A percentile compares a stretch with the other conserved stretches of the same genome.
Evolutionary conservation across 2,329 filamentous ascomycete species (phyloP).

Genomic region (Fusarium staphyleae): DNA sequence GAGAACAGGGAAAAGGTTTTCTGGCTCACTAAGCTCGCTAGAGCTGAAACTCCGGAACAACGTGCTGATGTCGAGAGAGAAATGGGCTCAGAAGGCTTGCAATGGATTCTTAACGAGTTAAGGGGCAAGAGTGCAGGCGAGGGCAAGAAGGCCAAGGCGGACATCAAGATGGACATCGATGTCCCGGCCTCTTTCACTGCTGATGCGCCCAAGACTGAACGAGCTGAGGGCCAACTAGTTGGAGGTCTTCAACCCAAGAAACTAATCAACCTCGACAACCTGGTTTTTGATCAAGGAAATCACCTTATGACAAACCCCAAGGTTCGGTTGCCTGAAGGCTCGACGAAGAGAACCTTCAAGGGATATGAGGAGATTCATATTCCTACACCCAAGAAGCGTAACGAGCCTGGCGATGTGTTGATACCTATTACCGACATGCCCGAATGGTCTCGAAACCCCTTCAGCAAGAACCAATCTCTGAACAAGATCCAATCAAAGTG

Average conservation of each 20-base stretch:
- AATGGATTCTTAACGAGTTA: slow-evolving; percentile 87
- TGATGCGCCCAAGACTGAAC: slow-evolving; percentile 59
- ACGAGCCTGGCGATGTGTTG: slow-evolving; percentile 78
- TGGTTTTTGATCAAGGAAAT: slow-evolving; percentile 97
- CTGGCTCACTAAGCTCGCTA: slow-evolving; percentile 89
- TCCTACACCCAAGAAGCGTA: slow-evolving; percentile 86
- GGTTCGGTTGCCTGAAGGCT: slow-evolving; percentile 90
- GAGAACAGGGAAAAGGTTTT: slow-evolving; percentile 93
- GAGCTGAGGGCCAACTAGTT: slow-evolving; percentile 71
- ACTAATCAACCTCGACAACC: slow-evolving; percentile 91
- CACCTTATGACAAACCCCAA: slow-evolving; percentile 99
- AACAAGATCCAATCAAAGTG: slow-evolving; percentile 97
- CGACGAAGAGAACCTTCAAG: slow-evolving; percentile 94
- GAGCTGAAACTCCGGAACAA: slow-evolving; percentile 80
- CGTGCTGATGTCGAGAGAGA: slow-evolving; percentile 83
- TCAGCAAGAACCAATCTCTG: slow-evolving; percentile 83
- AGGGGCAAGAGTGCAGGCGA: slow-evolving; percentile 72
- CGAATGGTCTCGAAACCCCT: slow-evolving; percentile 88
- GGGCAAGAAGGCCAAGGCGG: slow-evolving; percentile 71
- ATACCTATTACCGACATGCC: slow-evolving; percentile 89
- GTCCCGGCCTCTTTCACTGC: slow-evolving; percentile 66
- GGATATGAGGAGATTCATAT: slow-evolving; percentile 99
- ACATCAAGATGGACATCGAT: slow-evolving; percentile 96
- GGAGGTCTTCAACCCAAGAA: slow-evolving; percentile 87
- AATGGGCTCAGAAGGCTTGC: slow-evolving; percentile 88